Percentiles rank a stretch among this genome's conserved stretches.
phyloP scores from a whole-genome alignment of 306 rosid species.

The Pyrus pyrifolia region DNA sequence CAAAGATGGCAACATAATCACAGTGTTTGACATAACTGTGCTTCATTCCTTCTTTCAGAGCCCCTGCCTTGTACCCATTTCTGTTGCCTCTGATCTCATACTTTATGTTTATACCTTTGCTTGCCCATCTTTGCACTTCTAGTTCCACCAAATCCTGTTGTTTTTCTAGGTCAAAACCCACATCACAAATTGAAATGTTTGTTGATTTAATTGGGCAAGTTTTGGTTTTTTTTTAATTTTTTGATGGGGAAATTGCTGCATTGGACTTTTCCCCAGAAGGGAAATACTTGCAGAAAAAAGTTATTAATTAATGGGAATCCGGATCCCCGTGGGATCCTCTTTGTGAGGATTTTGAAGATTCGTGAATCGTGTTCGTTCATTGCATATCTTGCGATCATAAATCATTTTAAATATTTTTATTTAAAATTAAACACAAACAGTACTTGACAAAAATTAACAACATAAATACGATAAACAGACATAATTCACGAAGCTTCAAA shows the following conservation, averaged over 20 bases:
- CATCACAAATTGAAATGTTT: background rate
- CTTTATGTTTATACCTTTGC: conserved; percentile 80
- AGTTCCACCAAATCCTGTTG: conserved; percentile 58
- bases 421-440: too few relatives aligned
- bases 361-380: too few relatives aligned
- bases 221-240: background rate
- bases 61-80: conserved; percentile 90
- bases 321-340: fast-evolving
- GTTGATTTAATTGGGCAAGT: background rate
- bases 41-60: conserved; percentile 86
- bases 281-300: background rate
- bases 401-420: too few relatives aligned
- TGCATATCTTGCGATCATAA: fast-evolving
- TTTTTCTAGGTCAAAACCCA: conserved; percentile 3
- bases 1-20: conserved; percentile 79
- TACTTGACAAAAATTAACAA: fast-evolving
- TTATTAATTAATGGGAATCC: background rate
- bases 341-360: too few relatives aligned
- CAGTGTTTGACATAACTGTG: conserved; percentile 74
- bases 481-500: too few relatives aligned
- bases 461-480: too few relatives aligned
- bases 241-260: background rate
- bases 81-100: conserved; percentile 81
- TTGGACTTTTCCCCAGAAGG: background rate
- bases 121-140: conserved; percentile 77